Percentiles rank a stretch among this genome's conserved stretches.
Conservation (phyloP, 2,329 filamentous ascomycete genomes). For the Alternaria solani region DNA sequence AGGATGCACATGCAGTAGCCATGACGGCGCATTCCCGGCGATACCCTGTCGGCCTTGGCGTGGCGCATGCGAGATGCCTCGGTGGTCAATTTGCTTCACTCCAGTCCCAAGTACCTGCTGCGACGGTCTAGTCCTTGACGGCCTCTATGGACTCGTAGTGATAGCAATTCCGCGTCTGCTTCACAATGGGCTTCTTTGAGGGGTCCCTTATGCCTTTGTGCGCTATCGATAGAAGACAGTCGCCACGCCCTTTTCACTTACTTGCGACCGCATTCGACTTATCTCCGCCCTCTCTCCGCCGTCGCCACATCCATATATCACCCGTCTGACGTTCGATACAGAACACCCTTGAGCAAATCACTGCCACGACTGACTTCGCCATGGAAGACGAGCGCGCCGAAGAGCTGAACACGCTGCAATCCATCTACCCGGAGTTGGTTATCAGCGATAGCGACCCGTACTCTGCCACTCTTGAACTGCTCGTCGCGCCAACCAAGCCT, state of each 20-base stretch:
- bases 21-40: conserved; percentile 10
- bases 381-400: conserved; percentile 65
- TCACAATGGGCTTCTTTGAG: conserved; percentile 28
- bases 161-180: conserved; percentile 3
- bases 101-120: not conserved
- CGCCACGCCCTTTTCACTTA: conserved; percentile 27
- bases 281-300: conserved; percentile 22
- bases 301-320: conserved; percentile 5
- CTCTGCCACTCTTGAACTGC: conserved; percentile 62
- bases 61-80: conserved; percentile 2
- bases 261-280: conserved; percentile 8
- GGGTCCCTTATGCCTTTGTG: conserved; percentile 16
- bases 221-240: conserved; percentile 18
- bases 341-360: not conserved
- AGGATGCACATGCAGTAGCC: conserved; percentile 10
- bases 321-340: not conserved
- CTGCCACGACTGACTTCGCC: conserved; percentile 38
- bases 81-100: not conserved
- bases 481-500: conserved; percentile 63
- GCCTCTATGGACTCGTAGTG: not conserved
- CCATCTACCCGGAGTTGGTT: conserved; percentile 69
- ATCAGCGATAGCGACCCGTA: conserved; percentile 55
- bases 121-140: not conserved
- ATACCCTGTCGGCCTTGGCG: conserved; percentile 15
- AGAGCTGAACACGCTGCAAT: conserved; percentile 66